Evolutionary conservation across 2,329 filamentous ascomycete species (phyloP).

Genomic region (Sclerotinia sclerotiorum): DNA sequence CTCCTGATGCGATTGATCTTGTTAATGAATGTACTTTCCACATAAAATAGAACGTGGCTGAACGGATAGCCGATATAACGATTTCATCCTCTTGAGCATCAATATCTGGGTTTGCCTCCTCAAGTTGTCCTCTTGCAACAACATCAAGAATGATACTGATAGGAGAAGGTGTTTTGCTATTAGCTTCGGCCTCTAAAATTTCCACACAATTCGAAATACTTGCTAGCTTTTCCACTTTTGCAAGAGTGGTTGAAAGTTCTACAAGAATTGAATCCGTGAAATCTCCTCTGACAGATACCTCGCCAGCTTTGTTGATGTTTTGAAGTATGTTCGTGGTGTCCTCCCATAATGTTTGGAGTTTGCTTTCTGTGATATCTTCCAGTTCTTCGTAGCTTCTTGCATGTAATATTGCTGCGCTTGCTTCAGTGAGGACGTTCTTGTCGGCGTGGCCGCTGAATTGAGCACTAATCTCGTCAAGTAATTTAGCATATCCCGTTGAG

Average conservation of each 20-base stretch:
- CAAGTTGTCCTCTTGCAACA: slow-evolving; percentile 69
- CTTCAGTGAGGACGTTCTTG: slow-evolving; percentile 79
- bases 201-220: slow-evolving; percentile 77
- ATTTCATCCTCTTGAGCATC: slow-evolving; percentile 79
- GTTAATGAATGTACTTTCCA: slow-evolving; percentile 75
- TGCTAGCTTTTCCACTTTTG: slow-evolving; percentile 78
- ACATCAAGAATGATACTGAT: slow-evolving; percentile 72
- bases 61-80: slow-evolving; percentile 72
- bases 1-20: slow-evolving; percentile 52
- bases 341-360: slow-evolving; percentile 82
- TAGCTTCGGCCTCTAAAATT: slow-evolving; percentile 64
- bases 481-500: slow-evolving; percentile 71
- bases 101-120: slow-evolving; percentile 63
- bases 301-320: slow-evolving; percentile 60
- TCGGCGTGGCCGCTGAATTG: slow-evolving; percentile 94
- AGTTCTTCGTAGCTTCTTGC: slow-evolving; percentile 85
- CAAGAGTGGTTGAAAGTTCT: slow-evolving; percentile 70
- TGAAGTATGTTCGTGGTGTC: slow-evolving; percentile 73
- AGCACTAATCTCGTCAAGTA: slow-evolving; percentile 88
- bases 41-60: slow-evolving; percentile 87
- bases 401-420: slow-evolving; percentile 77
- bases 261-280: slow-evolving; percentile 64
- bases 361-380: slow-evolving; percentile 79
- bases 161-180: slow-evolving; percentile 48
- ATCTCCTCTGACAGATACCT: slow-evolving; percentile 70